Percentiles rank a stretch among this genome's conserved stretches.
These are phyloP conservation scores for Nakaseomyces nivariensis DNA, from an alignment of 1,139 yeast genomes.

Conservation along the genomic window DNA sequence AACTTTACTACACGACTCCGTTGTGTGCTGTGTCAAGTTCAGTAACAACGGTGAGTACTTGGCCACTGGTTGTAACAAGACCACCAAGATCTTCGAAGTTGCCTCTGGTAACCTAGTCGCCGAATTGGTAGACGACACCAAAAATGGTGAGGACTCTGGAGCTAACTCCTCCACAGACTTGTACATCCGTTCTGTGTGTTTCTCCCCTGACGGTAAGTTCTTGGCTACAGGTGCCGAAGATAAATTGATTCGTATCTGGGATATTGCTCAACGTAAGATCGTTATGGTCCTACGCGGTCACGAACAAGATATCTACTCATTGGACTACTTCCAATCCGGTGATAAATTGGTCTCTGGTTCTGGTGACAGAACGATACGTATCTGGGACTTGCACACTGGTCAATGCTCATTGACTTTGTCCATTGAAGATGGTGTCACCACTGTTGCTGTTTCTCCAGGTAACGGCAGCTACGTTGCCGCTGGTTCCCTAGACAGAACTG, in stretches of 20 bases:
- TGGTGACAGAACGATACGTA: constrained; percentile 92
- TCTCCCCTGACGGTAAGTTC: constrained; percentile 92
- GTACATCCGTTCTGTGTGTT: constrained; percentile 90
- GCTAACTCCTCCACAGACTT: constrained; percentile 39
- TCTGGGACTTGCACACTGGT: constrained; percentile 92
- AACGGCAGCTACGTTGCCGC: constrained; percentile 94
- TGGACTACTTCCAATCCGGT: constrained; percentile 94
- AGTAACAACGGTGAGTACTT: constrained; percentile 85
- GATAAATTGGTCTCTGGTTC: constrained; percentile 90
- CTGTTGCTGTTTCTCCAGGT: constrained; percentile 86
- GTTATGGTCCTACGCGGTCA: constrained; percentile 87
- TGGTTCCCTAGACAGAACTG: constrained; percentile 91
- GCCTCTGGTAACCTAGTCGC: constrained; percentile 88
- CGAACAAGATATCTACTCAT: constrained; percentile 93
- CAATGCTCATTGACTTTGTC: constrained; percentile 83
- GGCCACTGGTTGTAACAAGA: constrained; percentile 95
- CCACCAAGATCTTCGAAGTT: constrained; percentile 90
- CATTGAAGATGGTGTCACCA: constrained; percentile 96
- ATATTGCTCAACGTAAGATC: constrained; percentile 75
- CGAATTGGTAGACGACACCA: constrained; percentile 71
- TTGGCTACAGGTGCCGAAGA: constrained; percentile 98
- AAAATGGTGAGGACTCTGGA: constrained; percentile 4
- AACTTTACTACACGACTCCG: constrained; percentile 84
- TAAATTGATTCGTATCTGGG: constrained; percentile 95
- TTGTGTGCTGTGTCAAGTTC: constrained; percentile 93